Conservation (phyloP, 2,329 filamentous ascomycete genomes). For the Colletotrichum acutatum region DNA sequence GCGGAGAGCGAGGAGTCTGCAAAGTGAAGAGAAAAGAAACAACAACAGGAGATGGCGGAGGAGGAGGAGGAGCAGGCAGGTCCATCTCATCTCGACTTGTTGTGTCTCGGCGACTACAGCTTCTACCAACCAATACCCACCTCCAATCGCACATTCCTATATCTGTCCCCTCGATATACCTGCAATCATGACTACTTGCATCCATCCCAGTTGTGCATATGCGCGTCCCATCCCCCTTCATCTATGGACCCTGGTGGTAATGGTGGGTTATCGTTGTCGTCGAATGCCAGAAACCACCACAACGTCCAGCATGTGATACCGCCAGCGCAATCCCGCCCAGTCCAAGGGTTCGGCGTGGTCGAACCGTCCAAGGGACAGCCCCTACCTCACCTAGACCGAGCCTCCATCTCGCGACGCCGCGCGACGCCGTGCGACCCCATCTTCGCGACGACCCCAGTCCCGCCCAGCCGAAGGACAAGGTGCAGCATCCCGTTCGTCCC, state of each 20-base stretch:
- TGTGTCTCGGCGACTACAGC: not conserved
- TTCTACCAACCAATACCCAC: slow-evolving; percentile 1
- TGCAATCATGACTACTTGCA: slow-evolving; percentile 23
- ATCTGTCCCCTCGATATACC: slow-evolving; percentile 3
- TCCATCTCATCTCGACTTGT: not conserved
- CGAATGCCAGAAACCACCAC: slow-evolving; percentile 1
- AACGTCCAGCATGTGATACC: slow-evolving; percentile 21
- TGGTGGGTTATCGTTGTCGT: slow-evolving; percentile 8
- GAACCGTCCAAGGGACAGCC: not conserved
- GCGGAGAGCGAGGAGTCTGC: slow-evolving; percentile 9
- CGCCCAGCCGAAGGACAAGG: not conserved
- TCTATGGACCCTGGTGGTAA: not conserved
- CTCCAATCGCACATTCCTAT: slow-evolving; percentile 6
- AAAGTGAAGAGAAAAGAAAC: slow-evolving; percentile 17
- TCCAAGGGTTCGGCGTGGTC: slow-evolving; percentile 5
- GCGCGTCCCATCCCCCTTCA: slow-evolving; percentile 13
- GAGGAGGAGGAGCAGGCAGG: not conserved
- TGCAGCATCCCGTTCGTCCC: not conserved
- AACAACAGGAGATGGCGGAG: slow-evolving; percentile 12
- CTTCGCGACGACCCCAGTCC: not conserved
- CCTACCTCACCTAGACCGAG: slow-evolving; percentile 11
- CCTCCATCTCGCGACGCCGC: slow-evolving; percentile 2
- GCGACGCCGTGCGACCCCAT: slow-evolving; percentile 19
- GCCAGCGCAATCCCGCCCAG: not conserved
- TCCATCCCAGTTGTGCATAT: slow-evolving; percentile 16